Percentiles rank a stretch among this genome's conserved stretches.
These are phyloP conservation scores for Saksenaea vasiformis DNA, from an alignment of 371 early-diverging fungal genomes.

Conservation along the genomic window DNA sequence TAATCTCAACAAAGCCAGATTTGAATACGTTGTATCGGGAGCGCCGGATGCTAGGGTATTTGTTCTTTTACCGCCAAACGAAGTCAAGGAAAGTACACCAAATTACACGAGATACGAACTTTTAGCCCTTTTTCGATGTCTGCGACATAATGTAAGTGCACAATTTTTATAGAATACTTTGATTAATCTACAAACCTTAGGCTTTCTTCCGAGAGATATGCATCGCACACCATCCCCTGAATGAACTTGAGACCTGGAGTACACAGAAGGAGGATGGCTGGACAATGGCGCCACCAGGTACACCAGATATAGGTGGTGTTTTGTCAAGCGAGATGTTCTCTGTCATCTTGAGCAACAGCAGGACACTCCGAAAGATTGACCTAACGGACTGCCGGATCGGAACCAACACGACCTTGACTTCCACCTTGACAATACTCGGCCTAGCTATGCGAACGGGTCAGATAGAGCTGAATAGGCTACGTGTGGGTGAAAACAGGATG, in stretches of 20 bases:
- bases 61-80: conserved; percentile 30
- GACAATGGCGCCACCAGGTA: conserved; percentile 10
- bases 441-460: conserved; percentile 21
- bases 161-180: not conserved
- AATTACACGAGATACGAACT: conserved; percentile 38
- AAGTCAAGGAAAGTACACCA: conserved; percentile 20
- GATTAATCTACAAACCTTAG: conserved; percentile 12
- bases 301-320: conserved; percentile 16
- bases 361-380: conserved; percentile 26
- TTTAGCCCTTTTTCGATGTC: conserved; percentile 31
- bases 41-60: conserved; percentile 18
- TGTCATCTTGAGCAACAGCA: conserved; percentile 19
- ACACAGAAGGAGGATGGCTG: conserved; percentile 31
- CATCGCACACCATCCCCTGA: conserved; percentile 26
- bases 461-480: conserved; percentile 24
- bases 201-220: conserved; percentile 31
- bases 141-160: conserved; percentile 37
- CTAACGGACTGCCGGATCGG: conserved; percentile 41
- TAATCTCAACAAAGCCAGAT: conserved; percentile 41
- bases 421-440: conserved; percentile 24
- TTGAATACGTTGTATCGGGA: conserved; percentile 18
- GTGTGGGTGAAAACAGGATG: conserved; percentile 33
- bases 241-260: conserved; percentile 33
- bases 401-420: not conserved
- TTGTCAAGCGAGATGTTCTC: conserved; percentile 34